phyloP scores from a whole-genome alignment of 306 rosid genomes.

The Cucurbita ficifolia region DNA sequence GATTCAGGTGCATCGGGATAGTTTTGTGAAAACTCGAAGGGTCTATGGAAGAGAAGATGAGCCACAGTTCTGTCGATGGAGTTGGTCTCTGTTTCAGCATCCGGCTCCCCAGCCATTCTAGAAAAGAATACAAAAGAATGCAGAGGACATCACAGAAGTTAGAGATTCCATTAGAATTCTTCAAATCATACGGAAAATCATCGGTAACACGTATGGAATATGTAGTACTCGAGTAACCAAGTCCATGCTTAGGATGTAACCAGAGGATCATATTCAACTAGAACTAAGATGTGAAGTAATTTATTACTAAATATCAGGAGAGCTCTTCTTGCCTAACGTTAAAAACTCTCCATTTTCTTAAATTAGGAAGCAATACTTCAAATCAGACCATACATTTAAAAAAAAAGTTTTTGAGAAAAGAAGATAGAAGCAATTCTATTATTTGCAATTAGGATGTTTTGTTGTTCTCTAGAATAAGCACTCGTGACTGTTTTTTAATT shows the following conservation, averaged over 20 bases:
- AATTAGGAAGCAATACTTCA: neutral
- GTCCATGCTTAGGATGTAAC: neutral
- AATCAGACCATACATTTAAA: neutral
- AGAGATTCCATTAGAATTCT: neutral
- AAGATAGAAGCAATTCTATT: neutral
- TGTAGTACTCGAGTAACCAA: neutral
- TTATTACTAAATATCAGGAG: neutral
- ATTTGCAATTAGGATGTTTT: neutral
- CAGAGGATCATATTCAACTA: neutral
- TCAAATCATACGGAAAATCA: neutral
- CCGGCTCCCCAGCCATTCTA: conserved; percentile 35
- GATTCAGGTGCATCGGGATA: conserved; percentile 31
- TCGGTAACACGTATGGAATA: neutral
- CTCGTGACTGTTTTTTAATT: neutral
- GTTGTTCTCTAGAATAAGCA: neutral
- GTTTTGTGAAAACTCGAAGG: conserved; percentile 36
- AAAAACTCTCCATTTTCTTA: neutral
- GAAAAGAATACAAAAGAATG: conserved; percentile 10
- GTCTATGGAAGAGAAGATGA: conserved; percentile 77
- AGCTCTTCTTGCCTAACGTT: neutral
- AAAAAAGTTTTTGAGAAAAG: neutral
- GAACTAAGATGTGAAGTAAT: neutral
- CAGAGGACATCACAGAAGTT: neutral
- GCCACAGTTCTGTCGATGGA: conserved; percentile 83
- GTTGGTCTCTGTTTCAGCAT: conserved; percentile 71